These are phyloP conservation scores for Saxophila tyrrhenica DNA, from an alignment of 495 filamentous ascomycete species.

Conservation along the genomic window DNA sequence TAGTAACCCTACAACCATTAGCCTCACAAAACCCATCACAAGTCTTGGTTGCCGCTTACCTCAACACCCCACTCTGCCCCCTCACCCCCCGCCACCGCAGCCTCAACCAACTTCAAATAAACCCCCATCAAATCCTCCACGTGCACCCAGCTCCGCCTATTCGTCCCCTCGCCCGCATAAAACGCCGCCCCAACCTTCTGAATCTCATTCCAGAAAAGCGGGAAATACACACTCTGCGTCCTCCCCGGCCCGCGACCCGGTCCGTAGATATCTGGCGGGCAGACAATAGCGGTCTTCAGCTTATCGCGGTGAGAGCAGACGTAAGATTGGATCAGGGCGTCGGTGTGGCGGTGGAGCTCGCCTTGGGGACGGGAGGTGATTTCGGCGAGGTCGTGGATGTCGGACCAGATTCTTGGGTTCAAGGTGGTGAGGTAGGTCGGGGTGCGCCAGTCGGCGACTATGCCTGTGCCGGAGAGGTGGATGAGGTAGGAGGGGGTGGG, in stretches of 20 bases:
- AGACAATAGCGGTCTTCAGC: constrained; percentile 21
- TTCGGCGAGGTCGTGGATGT: constrained; percentile 12
- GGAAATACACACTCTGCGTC: constrained; percentile 9
- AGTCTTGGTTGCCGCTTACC: background rate
- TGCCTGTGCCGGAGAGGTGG: constrained; percentile 19
- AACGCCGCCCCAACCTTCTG: constrained; percentile 4
- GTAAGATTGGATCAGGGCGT: constrained; percentile 14
- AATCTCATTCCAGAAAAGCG: constrained; percentile 3
- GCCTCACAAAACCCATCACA: background rate
- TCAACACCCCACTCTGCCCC: constrained; percentile 15
- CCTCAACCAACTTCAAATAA: constrained; percentile 20
- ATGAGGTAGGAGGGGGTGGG: constrained; percentile 15
- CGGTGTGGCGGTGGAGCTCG: constrained; percentile 18
- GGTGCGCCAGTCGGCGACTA: constrained; percentile 19
- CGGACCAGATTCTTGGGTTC: constrained; percentile 26
- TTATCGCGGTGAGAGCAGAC: constrained; percentile 15
- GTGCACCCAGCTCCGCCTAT: constrained; percentile 22
- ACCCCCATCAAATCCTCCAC: constrained; percentile 20
- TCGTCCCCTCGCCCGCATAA: constrained; percentile 17
- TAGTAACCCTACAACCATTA: constrained; percentile 18
- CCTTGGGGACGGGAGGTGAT: constrained; percentile 16
- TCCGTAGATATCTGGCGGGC: constrained; percentile 24
- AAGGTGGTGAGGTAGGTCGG: constrained; percentile 11
- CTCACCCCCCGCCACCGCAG: constrained; percentile 14
- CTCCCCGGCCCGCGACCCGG: constrained; percentile 8